Evolutionary conservation across 306 rosid genomes (phyloP), one percentile per base, ranked within the genome.

Genomic region (Fagus crenata): DNA sequence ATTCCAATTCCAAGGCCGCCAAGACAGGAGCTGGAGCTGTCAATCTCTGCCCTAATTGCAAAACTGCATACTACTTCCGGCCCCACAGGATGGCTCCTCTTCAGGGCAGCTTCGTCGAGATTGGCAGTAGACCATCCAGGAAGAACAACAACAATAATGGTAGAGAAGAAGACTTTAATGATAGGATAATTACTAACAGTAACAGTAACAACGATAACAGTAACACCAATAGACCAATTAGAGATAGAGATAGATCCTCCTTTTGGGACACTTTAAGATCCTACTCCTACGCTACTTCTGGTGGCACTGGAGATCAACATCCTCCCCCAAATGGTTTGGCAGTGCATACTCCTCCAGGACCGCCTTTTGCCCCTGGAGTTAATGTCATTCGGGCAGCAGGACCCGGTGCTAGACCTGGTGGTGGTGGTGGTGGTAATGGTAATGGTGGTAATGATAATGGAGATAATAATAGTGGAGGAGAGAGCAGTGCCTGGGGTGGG

Each of bases 41-140:
- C 53, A 89, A 92, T 84, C 85, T 92, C 39, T 94, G 98, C 28
- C 94, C 98, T 81, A 90, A 42, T 80, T 94, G 98, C 81, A 94
- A 90, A 80, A 84, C 93, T 18, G 90, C 97, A 58, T 94, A 81
- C 87, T 85, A 89, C 77, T 94, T 91, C 84, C 88, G 90, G 2
- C 97, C 97, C 49, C 69, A 85, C 76, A 69, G 82, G 70, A 87
- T 81, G 71, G 35, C 90, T 71, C 97, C 96, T 69, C 84, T 94
- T 28, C 98, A 90, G 81, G 98, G 98, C 71, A 85, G 85, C 54
- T 94, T 92, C 81, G 88, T 94, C 35, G 98, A 94, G 90, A 92
- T 94, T 78, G 93, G 96, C 42, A 84, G 89, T 87, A 80, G 81
- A 53, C 46, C 55, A n/a, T 36, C 71, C 41, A 33, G 18, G 18